phyloP scores from a whole-genome alignment of 177 flowering plant species.

The Vitis hybrid region DNA sequence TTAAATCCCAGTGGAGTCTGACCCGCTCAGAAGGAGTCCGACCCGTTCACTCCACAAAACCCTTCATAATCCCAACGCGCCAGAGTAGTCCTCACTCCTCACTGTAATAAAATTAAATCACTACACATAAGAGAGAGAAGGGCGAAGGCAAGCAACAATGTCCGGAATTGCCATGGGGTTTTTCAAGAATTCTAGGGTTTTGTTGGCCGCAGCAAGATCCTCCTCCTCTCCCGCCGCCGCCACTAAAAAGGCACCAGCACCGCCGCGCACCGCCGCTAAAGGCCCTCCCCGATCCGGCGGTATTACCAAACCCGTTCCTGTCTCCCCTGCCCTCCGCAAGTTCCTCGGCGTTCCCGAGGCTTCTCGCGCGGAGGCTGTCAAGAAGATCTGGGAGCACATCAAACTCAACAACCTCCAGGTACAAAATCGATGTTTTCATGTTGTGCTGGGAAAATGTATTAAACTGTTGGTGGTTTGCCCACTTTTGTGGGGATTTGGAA shows the following conservation, averaged over 20 bases:
- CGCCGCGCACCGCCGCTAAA: neutral
- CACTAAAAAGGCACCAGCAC: neutral
- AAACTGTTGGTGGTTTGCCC: no score
- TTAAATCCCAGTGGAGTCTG: no score
- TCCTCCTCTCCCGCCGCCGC: constrained; percentile 7
- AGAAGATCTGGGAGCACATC: constrained; percentile 64
- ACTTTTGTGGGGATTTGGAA: no score
- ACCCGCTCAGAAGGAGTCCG: no score
- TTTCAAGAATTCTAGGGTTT: constrained; percentile 20
- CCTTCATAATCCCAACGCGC: no score
- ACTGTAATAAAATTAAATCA: no score
- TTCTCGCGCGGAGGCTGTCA: constrained; percentile 55
- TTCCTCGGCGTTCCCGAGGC: constrained; percentile 53
- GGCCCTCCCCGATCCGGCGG: constrained; percentile 24
- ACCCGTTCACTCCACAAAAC: no score
- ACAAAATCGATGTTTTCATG: no score
- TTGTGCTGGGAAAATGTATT: no score
- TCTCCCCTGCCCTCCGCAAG: constrained; percentile 47
- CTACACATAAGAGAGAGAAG: neutral
- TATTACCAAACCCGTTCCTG: constrained; percentile 37
- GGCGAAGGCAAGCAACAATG: neutral
- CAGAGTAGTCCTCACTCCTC: no score
- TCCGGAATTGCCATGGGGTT: constrained; percentile 12
- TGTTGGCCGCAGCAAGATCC: constrained; percentile 22
- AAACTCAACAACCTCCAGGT: constrained; percentile 72